Conservation (phyloP, 257 asterid genomes). For the Plectranthus barbatus region DNA sequence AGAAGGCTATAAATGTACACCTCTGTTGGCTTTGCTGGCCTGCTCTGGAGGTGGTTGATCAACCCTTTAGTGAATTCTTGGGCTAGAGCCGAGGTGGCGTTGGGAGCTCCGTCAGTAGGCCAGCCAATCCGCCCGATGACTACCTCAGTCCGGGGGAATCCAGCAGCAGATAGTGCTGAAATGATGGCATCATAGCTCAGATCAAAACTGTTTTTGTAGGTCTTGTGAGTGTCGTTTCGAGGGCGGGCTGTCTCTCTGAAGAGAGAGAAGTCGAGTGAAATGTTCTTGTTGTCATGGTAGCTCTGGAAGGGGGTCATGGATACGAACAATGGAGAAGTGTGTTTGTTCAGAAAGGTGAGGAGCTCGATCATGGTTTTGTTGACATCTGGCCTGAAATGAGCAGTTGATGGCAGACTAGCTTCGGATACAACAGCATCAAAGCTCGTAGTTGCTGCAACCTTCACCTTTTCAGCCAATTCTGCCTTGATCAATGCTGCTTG, state of each 20-base stretch:
- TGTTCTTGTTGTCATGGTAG: constrained; percentile 49
- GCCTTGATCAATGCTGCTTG: constrained; percentile 58
- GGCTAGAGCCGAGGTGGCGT: constrained; percentile 56
- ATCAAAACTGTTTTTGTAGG: constrained; percentile 62
- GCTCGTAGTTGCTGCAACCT: constrained; percentile 69
- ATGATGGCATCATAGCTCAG: constrained; percentile 42
- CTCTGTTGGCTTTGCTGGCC: constrained; percentile 47
- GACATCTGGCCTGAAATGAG: constrained; percentile 54
- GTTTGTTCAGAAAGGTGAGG: constrained; percentile 51
- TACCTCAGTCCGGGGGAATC: constrained; percentile 45
- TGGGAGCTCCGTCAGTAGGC: constrained; percentile 84
- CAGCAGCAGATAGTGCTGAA: constrained; percentile 42
- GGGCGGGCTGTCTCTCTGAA: constrained; percentile 45
- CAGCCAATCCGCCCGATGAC: constrained; percentile 64
- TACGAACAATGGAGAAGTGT: constrained; percentile 57
- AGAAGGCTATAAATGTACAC: constrained; percentile 55
- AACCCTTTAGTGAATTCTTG: constrained; percentile 54
- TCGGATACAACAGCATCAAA: constrained; percentile 51
- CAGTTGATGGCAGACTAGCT: constrained; percentile 47
- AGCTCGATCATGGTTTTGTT: constrained; percentile 72
- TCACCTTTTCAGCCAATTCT: constrained; percentile 49
- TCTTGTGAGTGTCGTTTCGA: constrained; percentile 34
- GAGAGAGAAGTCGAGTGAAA: constrained; percentile 67
- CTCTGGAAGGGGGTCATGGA: constrained; percentile 60
- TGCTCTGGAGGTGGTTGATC: constrained; percentile 41